These are phyloP conservation scores for Phaeotremella fagi DNA, from an alignment of 768 basidiomycete genomes.

Conservation along the genomic window DNA sequence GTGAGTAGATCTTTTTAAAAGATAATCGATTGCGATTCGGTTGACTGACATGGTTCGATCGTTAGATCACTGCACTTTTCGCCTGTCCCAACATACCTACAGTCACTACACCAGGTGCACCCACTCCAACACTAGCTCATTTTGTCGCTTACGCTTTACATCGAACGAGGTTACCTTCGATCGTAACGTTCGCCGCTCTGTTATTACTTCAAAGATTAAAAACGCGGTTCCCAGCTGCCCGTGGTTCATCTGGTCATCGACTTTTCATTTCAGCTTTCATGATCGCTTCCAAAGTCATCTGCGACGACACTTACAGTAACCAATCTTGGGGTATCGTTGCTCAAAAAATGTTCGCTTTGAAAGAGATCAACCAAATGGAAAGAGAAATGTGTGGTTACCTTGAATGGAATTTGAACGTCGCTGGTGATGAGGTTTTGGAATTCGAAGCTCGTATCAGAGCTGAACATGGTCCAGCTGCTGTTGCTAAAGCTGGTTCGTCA, in stretches of 20 bases:
- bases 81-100: conserved; percentile 79
- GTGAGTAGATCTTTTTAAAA: conserved; percentile 24
- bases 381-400: conserved; percentile 88
- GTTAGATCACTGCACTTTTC: conserved; percentile 69
- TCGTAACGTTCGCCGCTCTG: conserved; percentile 65
- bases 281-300: conserved; percentile 87
- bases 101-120: conserved; percentile 51
- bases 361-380: conserved; percentile 96
- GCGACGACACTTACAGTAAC: conserved; percentile 91
- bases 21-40: neutral
- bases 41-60: neutral
- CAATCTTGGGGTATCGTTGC: conserved; percentile 89
- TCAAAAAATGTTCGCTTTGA: conserved; percentile 74
- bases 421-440: conserved; percentile 45
- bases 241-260: conserved; percentile 82
- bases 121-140: conserved; percentile 62
- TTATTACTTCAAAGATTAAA: conserved; percentile 78
- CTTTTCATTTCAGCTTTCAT: conserved; percentile 89
- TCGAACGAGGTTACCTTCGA: conserved; percentile 66
- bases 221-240: conserved; percentile 82
- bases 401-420: conserved; percentile 63
- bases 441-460: conserved; percentile 48
- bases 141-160: conserved; percentile 86
- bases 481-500: conserved; percentile 17
- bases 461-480: conserved; percentile 44